Conservation (phyloP, 805 yeast species). For the Ogataea paradorogensis region DNA sequence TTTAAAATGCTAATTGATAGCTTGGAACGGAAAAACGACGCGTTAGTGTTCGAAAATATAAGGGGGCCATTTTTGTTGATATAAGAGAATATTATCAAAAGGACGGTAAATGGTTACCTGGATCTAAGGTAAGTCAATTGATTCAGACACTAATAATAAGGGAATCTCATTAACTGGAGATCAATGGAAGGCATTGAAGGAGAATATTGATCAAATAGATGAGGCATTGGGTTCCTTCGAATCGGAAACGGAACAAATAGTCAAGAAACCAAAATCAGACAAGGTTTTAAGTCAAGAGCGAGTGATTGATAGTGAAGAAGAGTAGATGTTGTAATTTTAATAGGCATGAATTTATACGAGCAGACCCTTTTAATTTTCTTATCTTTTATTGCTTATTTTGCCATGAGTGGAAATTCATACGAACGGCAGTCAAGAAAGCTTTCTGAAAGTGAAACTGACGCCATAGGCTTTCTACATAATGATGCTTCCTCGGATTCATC, state of each 20-base stretch:
- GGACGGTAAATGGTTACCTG: constrained; percentile 64
- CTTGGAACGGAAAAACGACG: constrained; percentile 52
- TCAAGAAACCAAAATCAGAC: constrained; percentile 10
- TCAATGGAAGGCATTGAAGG: constrained; percentile 50
- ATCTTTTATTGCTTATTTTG: constrained; percentile 5
- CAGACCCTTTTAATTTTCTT: background rate
- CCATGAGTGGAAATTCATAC: constrained; percentile 5
- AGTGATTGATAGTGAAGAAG: constrained; percentile 22
- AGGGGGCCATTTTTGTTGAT: constrained; percentile 66
- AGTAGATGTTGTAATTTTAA: constrained; percentile 3
- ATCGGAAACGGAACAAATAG: constrained; percentile 2
- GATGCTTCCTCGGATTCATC: constrained; percentile 23
- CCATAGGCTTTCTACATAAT: constrained; percentile 28
- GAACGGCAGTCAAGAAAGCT: constrained; percentile 15
- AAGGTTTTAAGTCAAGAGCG: constrained; percentile 23
- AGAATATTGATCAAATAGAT: constrained; percentile 44
- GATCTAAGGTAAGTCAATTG: constrained; percentile 53
- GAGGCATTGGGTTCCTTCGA: constrained; percentile 41
- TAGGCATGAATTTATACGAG: no score
- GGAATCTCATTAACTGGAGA: constrained; percentile 61
- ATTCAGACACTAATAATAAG: constrained; percentile 18
- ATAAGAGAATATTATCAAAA: constrained; percentile 78
- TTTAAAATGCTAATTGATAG: constrained; percentile 13
- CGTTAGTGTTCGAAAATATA: constrained; percentile 71
- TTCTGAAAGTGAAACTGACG: constrained; percentile 27